Evolutionary conservation across 331 rosid species (phyloP).

Genomic region (Malus hybrid): DNA sequence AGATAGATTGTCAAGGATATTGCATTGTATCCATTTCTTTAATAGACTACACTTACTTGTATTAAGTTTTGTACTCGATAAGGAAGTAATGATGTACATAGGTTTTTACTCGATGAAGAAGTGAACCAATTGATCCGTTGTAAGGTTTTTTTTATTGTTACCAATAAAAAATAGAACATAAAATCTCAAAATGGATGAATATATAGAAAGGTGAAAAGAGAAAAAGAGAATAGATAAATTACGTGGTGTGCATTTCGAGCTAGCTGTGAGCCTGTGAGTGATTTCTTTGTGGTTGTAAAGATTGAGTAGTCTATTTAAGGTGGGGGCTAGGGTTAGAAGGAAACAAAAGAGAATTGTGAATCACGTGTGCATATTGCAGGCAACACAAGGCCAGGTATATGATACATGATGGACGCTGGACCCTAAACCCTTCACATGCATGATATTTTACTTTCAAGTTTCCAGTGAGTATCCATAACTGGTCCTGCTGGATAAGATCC

Average conservation of each 20-base stretch:
- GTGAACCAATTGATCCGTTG: background rate
- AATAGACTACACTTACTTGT: background rate
- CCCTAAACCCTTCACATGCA: slow-evolving; percentile 17
- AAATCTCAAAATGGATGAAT: background rate
- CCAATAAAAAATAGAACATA: background rate
- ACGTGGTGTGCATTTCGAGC: background rate
- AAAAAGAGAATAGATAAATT: background rate
- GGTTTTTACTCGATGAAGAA: background rate
- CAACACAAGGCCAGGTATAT: background rate
- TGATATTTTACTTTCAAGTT: background rate
- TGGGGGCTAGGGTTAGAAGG: slow-evolving; percentile 22
- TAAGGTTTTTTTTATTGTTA: background rate
- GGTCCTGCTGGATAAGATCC: slow-evolving; percentile 27
- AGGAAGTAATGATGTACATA: background rate
- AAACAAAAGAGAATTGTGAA: slow-evolving; percentile 17
- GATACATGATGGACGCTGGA: background rate
- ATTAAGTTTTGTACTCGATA: background rate
- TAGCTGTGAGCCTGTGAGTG: background rate
- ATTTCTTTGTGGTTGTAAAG: slow-evolving; percentile 8
- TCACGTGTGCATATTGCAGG: slow-evolving; percentile 20
- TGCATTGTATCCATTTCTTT: background rate
- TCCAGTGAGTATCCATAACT: slow-evolving; percentile 15
- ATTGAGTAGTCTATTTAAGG: slow-evolving; percentile 24
- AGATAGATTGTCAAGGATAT: background rate
- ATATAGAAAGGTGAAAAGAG: too few species aligned